phyloP scores from a whole-genome alignment of 305 asterid genomes.

The Fraxinus baroniana region DNA sequence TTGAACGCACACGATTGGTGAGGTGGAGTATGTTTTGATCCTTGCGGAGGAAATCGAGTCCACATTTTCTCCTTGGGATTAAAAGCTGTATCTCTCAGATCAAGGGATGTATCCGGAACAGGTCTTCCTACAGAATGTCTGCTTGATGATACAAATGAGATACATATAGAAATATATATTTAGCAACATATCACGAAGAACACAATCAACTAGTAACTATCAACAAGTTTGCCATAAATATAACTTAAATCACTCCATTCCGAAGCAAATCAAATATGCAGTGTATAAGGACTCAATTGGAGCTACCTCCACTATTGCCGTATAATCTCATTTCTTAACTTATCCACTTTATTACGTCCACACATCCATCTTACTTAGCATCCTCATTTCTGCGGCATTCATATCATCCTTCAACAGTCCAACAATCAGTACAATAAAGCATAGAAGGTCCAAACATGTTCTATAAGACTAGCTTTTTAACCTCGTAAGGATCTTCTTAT shows the following conservation, averaged over 20 bases:
- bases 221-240: not conserved
- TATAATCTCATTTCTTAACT: not conserved
- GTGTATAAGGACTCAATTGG: not conserved
- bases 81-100: conserved; percentile 60
- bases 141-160: conserved; percentile 33
- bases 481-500: not conserved
- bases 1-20: conserved; percentile 84
- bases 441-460: not conserved
- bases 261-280: not conserved
- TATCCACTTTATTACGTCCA: not conserved
- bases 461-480: not conserved
- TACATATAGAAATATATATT: not conserved
- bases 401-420: not conserved
- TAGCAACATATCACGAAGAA: conserved; percentile 5
- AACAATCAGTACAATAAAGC: not conserved
- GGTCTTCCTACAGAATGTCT: conserved; percentile 91
- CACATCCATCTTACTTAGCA: not conserved
- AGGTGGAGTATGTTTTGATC: conserved; percentile 90
- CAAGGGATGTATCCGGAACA: conserved; percentile 61
- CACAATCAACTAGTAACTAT: not conserved
- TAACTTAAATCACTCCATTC: not conserved
- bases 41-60: conserved; percentile 83
- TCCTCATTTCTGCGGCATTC: not conserved
- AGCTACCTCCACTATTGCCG: not conserved
- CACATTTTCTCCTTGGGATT: conserved; percentile 73